Conservation (phyloP, 768 basidiomycete genomes). For the Lactifluus hygrophoroides region DNA sequence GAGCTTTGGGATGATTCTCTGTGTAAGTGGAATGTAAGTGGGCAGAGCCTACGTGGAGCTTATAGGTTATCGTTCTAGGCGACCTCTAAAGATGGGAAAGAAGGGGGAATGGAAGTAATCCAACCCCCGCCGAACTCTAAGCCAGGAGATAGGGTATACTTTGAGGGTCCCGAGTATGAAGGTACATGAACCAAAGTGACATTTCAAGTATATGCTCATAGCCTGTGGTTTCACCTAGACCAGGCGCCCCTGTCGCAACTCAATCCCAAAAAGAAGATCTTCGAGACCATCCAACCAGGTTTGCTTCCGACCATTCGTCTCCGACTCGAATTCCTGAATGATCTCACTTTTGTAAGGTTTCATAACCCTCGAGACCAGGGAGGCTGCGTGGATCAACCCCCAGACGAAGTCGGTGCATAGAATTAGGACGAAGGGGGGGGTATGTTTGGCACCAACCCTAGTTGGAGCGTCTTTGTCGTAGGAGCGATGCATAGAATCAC, state of each 20-base stretch:
- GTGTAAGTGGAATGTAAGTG: conserved; percentile 39
- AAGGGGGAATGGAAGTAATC: conserved; percentile 85
- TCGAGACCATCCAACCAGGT: conserved; percentile 94
- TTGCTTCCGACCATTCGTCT: conserved; percentile 17
- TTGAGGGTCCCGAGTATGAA: conserved; percentile 85
- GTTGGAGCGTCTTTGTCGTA: conserved; percentile 84
- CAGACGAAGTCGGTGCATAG: conserved; percentile 67
- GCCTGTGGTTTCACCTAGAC: conserved; percentile 30
- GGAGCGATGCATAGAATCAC: background rate
- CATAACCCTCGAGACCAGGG: conserved; percentile 75
- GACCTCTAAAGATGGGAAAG: conserved; percentile 82
- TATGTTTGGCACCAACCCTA: conserved; percentile 71
- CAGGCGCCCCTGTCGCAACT: conserved; percentile 69
- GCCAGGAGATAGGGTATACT: conserved; percentile 91
- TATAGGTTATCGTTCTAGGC: conserved; percentile 45
- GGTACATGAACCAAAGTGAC: conserved; percentile 35
- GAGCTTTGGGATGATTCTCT: conserved; percentile 96
- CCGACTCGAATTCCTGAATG: background rate
- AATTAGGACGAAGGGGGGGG: conserved; percentile 80
- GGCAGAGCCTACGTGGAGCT: background rate
- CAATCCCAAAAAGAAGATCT: conserved; percentile 99
- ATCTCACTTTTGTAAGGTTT: conserved; percentile 45
- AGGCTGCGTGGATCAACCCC: conserved; percentile 92
- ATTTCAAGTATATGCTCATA: background rate
- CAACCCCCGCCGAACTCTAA: conserved; percentile 78